These are phyloP conservation scores for Thielaviopsis populi DNA, from an alignment of 2,329 filamentous ascomycete species.

Conservation along the genomic window DNA sequence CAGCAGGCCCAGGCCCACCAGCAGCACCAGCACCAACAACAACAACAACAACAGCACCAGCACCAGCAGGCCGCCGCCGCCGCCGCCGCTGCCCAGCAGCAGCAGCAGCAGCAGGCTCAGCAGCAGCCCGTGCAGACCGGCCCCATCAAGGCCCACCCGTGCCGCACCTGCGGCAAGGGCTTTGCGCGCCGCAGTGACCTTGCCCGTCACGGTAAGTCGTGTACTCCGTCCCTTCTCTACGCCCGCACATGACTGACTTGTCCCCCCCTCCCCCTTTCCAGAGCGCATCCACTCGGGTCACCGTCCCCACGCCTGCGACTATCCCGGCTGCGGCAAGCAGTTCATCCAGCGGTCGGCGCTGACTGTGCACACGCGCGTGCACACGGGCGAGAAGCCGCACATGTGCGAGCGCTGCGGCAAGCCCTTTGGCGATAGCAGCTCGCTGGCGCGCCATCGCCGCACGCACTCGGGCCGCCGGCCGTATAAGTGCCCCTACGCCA, in stretches of 20 bases:
- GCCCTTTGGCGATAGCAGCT: conserved; percentile 95
- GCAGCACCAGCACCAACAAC: conserved; percentile 20
- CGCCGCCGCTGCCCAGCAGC: conserved; percentile 18
- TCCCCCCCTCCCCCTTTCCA: conserved; percentile 34
- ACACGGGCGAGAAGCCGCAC: conserved; percentile 96
- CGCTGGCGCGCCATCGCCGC: conserved; percentile 77
- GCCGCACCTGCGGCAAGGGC: conserved; percentile 75
- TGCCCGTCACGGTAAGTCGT: conserved; percentile 68
- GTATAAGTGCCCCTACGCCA: conserved; percentile 93
- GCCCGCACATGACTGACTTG: too few species aligned
- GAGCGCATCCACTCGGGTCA: conserved; percentile 91
- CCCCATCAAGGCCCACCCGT: conserved; percentile 61
- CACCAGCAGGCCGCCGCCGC: too few species aligned
- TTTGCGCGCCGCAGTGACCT: conserved; percentile 91
- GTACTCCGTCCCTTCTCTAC: too few species aligned
- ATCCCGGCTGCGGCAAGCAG: conserved; percentile 75
- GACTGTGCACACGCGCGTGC: conserved; percentile 87
- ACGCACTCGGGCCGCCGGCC: conserved; percentile 93
- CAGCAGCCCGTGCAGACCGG: conserved; percentile 17
- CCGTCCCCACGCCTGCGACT: conserved; percentile 84
- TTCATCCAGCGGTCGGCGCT: conserved; percentile 94
- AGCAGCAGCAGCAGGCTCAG: conserved; percentile 24
- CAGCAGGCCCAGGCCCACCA: conserved; percentile 23
- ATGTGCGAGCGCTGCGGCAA: conserved; percentile 95
- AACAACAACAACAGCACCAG: too few species aligned